Evolutionary conservation across 2,329 filamentous ascomycete genomes (phyloP).

Genomic region (Phaeophleospora eucalypticola): DNA sequence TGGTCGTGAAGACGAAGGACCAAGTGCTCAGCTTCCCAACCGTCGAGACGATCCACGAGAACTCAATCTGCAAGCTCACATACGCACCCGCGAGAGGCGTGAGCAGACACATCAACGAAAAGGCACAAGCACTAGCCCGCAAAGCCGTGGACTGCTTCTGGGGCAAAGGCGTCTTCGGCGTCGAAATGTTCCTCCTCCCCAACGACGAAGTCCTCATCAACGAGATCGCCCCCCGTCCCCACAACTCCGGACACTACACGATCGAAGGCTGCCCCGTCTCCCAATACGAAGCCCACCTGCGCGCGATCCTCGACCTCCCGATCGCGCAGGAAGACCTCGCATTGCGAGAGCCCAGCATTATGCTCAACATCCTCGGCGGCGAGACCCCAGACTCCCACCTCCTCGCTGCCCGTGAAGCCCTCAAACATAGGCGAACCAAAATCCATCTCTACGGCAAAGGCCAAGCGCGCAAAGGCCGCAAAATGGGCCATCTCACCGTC

Average conservation of each 20-base stretch:
- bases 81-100: constrained; percentile 79
- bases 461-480: constrained; percentile 76
- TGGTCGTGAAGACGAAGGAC: constrained; percentile 88
- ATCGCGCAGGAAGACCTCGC: constrained; percentile 49
- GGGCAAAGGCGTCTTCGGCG: constrained; percentile 90
- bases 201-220: constrained; percentile 73
- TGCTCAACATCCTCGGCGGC: constrained; percentile 77
- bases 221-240: constrained; percentile 76
- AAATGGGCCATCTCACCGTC: constrained; percentile 92
- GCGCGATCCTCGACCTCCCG: constrained; percentile 71
- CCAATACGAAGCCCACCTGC: constrained; percentile 87
- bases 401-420: constrained; percentile 53
- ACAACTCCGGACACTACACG: constrained; percentile 93
- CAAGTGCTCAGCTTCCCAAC: constrained; percentile 72
- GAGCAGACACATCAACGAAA: constrained; percentile 53
- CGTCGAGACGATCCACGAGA: constrained; percentile 92
- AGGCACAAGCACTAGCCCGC: constrained; percentile 71
- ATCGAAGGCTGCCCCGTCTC: constrained; percentile 88
- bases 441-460: constrained; percentile 92
- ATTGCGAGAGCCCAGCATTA: constrained; percentile 61
- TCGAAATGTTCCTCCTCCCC: constrained; percentile 86
- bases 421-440: constrained; percentile 53
- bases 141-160: constrained; percentile 75
- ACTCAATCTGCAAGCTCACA: constrained; percentile 90
- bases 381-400: constrained; percentile 61